Percentiles rank a stretch among this genome's conserved stretches.
Conservation (phyloP, 768 basidiomycete genomes). For the Neoboletus brunneissimus region DNA sequence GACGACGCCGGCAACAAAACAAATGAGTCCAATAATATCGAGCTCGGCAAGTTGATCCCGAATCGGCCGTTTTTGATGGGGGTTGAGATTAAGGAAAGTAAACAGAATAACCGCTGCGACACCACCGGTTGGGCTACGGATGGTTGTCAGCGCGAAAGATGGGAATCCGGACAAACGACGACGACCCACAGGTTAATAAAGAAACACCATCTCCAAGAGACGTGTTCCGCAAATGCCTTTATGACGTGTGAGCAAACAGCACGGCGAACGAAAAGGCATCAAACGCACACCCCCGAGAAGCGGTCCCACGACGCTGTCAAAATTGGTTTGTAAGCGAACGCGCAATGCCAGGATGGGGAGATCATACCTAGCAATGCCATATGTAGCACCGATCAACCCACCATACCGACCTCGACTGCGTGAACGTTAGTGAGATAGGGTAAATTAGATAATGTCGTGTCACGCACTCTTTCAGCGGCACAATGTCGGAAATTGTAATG, state of each 20-base stretch:
- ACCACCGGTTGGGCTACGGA: conserved; percentile 68
- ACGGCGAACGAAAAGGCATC: background rate
- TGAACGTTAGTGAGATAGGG: conserved; percentile 16
- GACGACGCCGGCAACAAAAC: conserved; percentile 65
- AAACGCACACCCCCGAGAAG: conserved; percentile 73
- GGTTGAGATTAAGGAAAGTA: conserved; percentile 77
- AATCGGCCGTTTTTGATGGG: conserved; percentile 57
- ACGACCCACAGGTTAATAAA: conserved; percentile 69
- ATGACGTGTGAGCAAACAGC: conserved; percentile 1
- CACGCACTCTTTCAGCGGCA: conserved; percentile 70
- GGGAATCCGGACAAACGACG: background rate
- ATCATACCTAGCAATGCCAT: conserved; percentile 59
- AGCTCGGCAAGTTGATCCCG: conserved; percentile 61
- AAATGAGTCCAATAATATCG: conserved; percentile 65
- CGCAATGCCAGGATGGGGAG: background rate
- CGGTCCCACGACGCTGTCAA: conserved; percentile 64
- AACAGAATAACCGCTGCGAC: conserved; percentile 60
- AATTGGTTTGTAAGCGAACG: background rate
- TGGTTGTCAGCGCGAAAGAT: background rate
- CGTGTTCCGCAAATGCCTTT: conserved; percentile 68
- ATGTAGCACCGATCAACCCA: conserved; percentile 72
- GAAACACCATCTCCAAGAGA: conserved; percentile 84
- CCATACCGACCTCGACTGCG: conserved; percentile 73
- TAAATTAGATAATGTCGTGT: background rate
- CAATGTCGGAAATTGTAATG: conserved; percentile 81